Conservation (phyloP, 2,329 filamentous ascomycete genomes). For the Colletotrichum liaoningense region DNA sequence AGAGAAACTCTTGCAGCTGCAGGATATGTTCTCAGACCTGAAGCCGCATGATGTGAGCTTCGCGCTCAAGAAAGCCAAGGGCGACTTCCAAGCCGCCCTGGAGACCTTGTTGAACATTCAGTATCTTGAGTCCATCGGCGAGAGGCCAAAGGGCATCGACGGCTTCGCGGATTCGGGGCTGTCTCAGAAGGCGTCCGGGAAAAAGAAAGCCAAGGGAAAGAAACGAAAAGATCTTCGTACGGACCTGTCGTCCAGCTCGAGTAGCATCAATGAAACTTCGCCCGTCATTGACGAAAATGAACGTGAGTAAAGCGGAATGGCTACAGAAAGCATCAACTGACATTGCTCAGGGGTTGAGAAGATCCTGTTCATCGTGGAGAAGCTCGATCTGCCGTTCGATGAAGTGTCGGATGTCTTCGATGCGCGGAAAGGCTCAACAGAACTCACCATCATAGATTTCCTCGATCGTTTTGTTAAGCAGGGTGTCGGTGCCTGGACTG, state of each 20-base stretch:
- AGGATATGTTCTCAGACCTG: constrained; percentile 78
- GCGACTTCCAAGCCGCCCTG: constrained; percentile 76
- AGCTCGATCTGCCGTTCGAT: constrained; percentile 53
- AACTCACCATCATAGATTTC: constrained; percentile 54
- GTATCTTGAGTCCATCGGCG: constrained; percentile 76
- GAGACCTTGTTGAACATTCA: constrained; percentile 85
- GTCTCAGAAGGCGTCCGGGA: constrained; percentile 43
- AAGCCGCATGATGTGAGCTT: constrained; percentile 74
- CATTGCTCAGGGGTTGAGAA: constrained; percentile 48
- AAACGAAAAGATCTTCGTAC: constrained; percentile 39
- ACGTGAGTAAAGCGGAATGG: background rate
- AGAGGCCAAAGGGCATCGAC: constrained; percentile 80
- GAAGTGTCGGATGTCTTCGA: constrained; percentile 55
- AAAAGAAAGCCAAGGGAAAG: constrained; percentile 49
- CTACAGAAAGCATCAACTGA: background rate
- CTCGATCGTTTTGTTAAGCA: constrained; percentile 55
- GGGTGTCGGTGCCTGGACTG: constrained; percentile 37
- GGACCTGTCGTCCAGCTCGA: constrained; percentile 31
- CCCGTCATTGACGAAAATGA: constrained; percentile 21
- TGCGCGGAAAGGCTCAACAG: constrained; percentile 50
- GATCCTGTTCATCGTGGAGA: constrained; percentile 57
- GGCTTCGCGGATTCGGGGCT: constrained; percentile 74
- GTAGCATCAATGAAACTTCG: constrained; percentile 23
- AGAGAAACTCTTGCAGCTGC: constrained; percentile 72
- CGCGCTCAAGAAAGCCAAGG: constrained; percentile 74